Conservation (phyloP, 2,329 filamentous ascomycete species). For the Penicillium rolfsii region DNA sequence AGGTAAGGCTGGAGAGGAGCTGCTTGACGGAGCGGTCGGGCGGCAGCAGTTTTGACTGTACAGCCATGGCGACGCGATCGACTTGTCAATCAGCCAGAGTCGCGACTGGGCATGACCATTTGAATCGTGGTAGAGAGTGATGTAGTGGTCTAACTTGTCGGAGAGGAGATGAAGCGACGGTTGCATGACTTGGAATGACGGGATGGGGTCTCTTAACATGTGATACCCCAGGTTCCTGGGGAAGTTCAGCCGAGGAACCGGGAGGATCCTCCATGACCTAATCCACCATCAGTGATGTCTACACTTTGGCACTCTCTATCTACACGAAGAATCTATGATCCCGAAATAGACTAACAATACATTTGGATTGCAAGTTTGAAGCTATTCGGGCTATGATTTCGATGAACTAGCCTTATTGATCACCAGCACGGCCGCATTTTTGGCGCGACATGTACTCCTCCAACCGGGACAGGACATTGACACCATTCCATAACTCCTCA, state of each 20-base stretch:
- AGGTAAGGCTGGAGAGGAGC: conserved; percentile 67
- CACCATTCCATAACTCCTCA: conserved; percentile 28
- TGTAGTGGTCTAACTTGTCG: neutral
- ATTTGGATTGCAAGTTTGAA: neutral
- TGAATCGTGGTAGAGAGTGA: neutral
- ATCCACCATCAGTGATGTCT: neutral
- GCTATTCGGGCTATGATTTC: neutral
- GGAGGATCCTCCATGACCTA: neutral
- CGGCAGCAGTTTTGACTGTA: conserved; percentile 71
- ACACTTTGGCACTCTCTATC: neutral
- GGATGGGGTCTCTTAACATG: conserved; percentile 23
- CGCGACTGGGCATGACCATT: conserved; percentile 24
- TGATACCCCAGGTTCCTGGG: conserved; percentile 31
- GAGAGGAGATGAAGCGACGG: conserved; percentile 3
- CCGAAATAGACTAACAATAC: neutral
- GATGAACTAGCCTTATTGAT: neutral
- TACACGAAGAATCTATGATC: neutral
- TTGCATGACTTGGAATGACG: conserved; percentile 14
- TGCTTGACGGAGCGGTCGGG: conserved; percentile 67
- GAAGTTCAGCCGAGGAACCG: conserved; percentile 27
- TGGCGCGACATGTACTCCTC: conserved; percentile 20
- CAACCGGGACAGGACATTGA: conserved; percentile 18
- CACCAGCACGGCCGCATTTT: neutral
- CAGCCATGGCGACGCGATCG: conserved; percentile 61
- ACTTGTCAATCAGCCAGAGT: conserved; percentile 28